Evolutionary conservation across 2,329 filamentous ascomycete species (phyloP).

Genomic region (Penicillium sp.): DNA sequence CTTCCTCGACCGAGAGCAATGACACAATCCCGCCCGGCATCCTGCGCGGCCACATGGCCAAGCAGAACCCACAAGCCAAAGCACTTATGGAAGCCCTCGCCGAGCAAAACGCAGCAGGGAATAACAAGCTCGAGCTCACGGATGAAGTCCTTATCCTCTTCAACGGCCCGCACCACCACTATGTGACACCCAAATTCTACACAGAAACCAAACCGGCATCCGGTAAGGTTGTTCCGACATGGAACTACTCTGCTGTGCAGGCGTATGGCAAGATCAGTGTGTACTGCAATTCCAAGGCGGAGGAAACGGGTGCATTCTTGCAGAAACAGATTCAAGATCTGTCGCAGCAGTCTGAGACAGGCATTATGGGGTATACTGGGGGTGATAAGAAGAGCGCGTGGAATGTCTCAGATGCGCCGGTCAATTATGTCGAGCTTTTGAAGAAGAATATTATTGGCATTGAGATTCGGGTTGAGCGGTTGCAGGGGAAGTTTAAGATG

Average conservation of each 20-base stretch:
- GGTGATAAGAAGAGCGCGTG: constrained; percentile 48
- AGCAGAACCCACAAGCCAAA: constrained; percentile 6
- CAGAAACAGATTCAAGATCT: constrained; percentile 47
- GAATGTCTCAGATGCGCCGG: constrained; percentile 53
- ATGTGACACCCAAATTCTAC: constrained; percentile 60
- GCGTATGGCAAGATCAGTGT: constrained; percentile 52
- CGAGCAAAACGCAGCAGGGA: constrained; percentile 51
- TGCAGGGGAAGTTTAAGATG: constrained; percentile 60
- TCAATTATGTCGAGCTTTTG: constrained; percentile 48
- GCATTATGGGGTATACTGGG: constrained; percentile 50
- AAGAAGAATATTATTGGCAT: constrained; percentile 54
- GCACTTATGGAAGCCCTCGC: constrained; percentile 36
- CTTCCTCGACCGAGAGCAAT: constrained; percentile 29
- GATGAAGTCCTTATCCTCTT: constrained; percentile 57
- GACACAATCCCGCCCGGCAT: constrained; percentile 26
- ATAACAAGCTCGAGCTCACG: constrained; percentile 28
- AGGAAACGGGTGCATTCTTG: constrained; percentile 44
- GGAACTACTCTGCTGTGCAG: constrained; percentile 59
- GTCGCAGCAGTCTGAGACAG: constrained; percentile 43
- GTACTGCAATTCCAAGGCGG: constrained; percentile 43
- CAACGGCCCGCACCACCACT: constrained; percentile 51
- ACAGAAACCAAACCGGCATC: constrained; percentile 54
- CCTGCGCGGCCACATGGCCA: constrained; percentile 48
- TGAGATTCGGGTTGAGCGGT: constrained; percentile 48
- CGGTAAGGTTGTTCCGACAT: constrained; percentile 59